phyloP scores from a whole-genome alignment of 495 filamentous ascomycete species.

The Hypoxylon fuscum region DNA sequence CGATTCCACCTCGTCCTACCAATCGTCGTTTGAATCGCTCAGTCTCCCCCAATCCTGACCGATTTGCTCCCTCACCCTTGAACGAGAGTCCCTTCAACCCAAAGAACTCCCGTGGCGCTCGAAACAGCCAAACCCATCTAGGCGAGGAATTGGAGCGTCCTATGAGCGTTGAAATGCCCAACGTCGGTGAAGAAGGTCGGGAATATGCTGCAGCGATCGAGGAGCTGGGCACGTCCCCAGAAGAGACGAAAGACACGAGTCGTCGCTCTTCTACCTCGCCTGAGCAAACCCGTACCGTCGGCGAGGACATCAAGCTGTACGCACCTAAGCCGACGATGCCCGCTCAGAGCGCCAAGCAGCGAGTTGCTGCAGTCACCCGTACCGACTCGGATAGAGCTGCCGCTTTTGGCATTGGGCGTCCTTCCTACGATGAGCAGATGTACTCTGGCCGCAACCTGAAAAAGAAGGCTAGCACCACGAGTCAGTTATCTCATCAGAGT shows the following conservation, averaged over 20 bases:
- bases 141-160: constrained; percentile 66
- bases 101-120: constrained; percentile 43
- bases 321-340: constrained; percentile 91
- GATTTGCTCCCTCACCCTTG: constrained; percentile 85
- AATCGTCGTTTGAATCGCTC: constrained; percentile 76
- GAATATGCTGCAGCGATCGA: constrained; percentile 78
- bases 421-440: constrained; percentile 57
- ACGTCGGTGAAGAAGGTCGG: constrained; percentile 85
- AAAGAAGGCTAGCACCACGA: constrained; percentile 69
- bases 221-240: constrained; percentile 47
- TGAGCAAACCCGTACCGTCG: constrained; percentile 79
- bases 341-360: constrained; percentile 76
- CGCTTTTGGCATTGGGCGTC: constrained; percentile 79
- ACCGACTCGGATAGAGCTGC: constrained; percentile 88
- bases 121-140: constrained; percentile 54
- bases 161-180: constrained; percentile 81
- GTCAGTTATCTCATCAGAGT: constrained; percentile 59
- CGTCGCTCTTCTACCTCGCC: constrained; percentile 52
- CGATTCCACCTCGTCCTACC: constrained; percentile 75
- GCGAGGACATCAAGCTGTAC: constrained; percentile 83
- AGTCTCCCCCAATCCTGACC: constrained; percentile 76
- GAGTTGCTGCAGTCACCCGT: constrained; percentile 82
- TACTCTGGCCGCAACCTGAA: constrained; percentile 53
- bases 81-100: constrained; percentile 64
- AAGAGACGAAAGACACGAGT: no score